A percentile compares a stretch with the other conserved stretches of the same genome.
Conservation (phyloP, 2,329 filamentous ascomycete species). For the Claviceps quebecensis region DNA sequence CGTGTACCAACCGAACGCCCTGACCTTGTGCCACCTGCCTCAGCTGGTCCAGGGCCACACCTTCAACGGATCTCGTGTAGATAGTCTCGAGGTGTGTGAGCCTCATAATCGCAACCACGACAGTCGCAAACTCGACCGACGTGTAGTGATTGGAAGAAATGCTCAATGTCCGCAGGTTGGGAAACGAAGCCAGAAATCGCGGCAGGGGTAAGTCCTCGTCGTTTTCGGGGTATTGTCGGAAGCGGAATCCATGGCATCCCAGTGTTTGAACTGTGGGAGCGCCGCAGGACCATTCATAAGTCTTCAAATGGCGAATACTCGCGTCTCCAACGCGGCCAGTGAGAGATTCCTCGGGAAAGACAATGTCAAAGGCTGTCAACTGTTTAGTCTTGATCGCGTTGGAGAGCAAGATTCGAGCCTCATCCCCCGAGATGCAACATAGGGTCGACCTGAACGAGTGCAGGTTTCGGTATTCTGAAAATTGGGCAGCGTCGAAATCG, state of each 20-base stretch:
- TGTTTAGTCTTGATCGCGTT: conserved; percentile 5
- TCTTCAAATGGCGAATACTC: conserved; percentile 5
- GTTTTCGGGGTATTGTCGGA: conserved; percentile 10
- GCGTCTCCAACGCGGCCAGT: conserved; percentile 11
- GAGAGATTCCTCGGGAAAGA: conserved; percentile 18
- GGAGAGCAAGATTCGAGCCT: conserved; percentile 12
- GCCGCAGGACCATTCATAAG: conserved; percentile 22
- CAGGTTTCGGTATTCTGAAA: conserved; percentile 13
- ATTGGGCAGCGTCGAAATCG: not conserved
- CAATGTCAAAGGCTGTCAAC: conserved; percentile 21
- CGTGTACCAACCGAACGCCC: conserved; percentile 18
- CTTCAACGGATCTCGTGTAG: no score
- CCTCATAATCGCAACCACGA: no score
- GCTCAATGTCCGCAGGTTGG: conserved; percentile 15
- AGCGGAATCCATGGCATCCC: conserved; percentile 22
- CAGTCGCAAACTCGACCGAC: conserved; percentile 13
- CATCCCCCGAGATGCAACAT: conserved; percentile 12
- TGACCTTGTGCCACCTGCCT: not conserved
- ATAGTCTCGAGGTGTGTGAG: no score
- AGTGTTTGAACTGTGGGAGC: conserved; percentile 19
- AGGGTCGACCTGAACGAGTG: conserved; percentile 16
- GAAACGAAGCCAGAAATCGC: no score
- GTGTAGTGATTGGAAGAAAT: conserved; percentile 18
- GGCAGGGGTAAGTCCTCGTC: no score
- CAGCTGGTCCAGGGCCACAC: no score